Evolutionary conservation across 2,329 filamentous ascomycete genomes (phyloP).

Genomic region (Sclerotinia nivalis): DNA sequence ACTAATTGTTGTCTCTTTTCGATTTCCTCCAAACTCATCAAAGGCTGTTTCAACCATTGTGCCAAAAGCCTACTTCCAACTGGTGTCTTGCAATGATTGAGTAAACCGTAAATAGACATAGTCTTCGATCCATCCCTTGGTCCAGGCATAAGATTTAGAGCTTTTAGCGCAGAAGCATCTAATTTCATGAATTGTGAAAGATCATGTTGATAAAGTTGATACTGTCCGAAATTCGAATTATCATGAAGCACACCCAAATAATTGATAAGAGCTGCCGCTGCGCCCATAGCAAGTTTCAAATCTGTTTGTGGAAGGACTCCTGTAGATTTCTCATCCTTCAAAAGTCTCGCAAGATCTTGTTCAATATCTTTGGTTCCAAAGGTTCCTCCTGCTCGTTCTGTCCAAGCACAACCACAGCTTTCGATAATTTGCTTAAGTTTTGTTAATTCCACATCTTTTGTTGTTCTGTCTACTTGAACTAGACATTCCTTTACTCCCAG

Average conservation of each 20-base stretch:
- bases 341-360: slow-evolving; percentile 82
- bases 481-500: slow-evolving; percentile 93
- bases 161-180: slow-evolving; percentile 89
- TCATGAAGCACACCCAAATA: slow-evolving; percentile 91
- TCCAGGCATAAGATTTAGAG: slow-evolving; percentile 95
- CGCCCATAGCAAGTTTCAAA: slow-evolving; percentile 92
- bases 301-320: slow-evolving; percentile 85
- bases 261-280: slow-evolving; percentile 89
- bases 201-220: slow-evolving; percentile 95
- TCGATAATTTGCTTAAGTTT: slow-evolving; percentile 89
- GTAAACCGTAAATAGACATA: slow-evolving; percentile 91
- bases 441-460: slow-evolving; percentile 83
- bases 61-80: slow-evolving; percentile 85
- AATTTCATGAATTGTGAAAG: slow-evolving; percentile 97
- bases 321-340: slow-evolving; percentile 81
- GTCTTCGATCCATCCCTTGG: slow-evolving; percentile 92
- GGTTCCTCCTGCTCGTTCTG: slow-evolving; percentile 73
- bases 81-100: slow-evolving; percentile 98
- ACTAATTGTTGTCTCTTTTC: slow-evolving; percentile 90
- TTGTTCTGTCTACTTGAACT: slow-evolving; percentile 73
- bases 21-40: slow-evolving; percentile 90
- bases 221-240: slow-evolving; percentile 93
- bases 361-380: slow-evolving; percentile 93
- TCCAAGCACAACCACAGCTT: slow-evolving; percentile 86
- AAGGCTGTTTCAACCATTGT: slow-evolving; percentile 96